phyloP scores from a whole-genome alignment of 2,329 filamentous ascomycete species.

The Hypoxylon sp. region DNA sequence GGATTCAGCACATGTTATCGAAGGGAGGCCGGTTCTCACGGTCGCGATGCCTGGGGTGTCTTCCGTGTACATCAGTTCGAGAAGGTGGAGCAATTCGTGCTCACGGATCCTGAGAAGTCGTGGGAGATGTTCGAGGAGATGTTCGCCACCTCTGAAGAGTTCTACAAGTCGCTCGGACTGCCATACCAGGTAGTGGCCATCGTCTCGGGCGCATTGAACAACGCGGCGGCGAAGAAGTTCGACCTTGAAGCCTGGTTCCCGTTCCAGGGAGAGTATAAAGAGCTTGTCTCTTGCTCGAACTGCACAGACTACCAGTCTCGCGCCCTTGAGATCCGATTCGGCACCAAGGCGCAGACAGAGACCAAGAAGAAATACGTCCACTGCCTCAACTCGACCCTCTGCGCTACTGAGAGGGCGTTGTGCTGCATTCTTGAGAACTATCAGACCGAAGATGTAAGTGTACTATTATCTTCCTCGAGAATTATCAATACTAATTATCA shows the following conservation, averaged over 20 bases:
- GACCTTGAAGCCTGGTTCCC: conserved; percentile 98
- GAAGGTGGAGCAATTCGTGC: conserved; percentile 73
- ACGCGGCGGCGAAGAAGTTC: conserved; percentile 90
- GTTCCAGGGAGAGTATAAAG: conserved; percentile 97
- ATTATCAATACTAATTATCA: conserved; percentile 14
- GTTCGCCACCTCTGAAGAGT: conserved; percentile 92
- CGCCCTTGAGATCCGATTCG: conserved; percentile 92
- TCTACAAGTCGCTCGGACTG: conserved; percentile 90
- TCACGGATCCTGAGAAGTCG: conserved; percentile 86
- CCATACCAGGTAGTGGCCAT: conserved; percentile 95
- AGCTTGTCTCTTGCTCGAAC: conserved; percentile 97
- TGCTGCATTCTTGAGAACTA: conserved; percentile 98
- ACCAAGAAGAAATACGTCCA: conserved; percentile 95
- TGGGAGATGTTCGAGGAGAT: conserved; percentile 96
- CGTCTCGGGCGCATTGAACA: conserved; percentile 95
- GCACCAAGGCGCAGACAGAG: conserved; percentile 87
- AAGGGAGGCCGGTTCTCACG: conserved; percentile 92
- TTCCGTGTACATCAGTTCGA: conserved; percentile 99
- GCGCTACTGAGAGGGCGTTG: conserved; percentile 90
- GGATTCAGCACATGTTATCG: conserved; percentile 97
- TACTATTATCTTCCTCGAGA: not conserved
- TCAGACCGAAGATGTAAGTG: conserved; percentile 85
- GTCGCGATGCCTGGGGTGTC: conserved; percentile 96
- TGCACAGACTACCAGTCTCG: conserved; percentile 98
- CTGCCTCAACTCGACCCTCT: conserved; percentile 89